Evolutionary conservation across 2,329 filamentous ascomycete species (phyloP), one percentile per base, ranked within the genome.

Genomic region (Penicillium brevicompactum): DNA sequence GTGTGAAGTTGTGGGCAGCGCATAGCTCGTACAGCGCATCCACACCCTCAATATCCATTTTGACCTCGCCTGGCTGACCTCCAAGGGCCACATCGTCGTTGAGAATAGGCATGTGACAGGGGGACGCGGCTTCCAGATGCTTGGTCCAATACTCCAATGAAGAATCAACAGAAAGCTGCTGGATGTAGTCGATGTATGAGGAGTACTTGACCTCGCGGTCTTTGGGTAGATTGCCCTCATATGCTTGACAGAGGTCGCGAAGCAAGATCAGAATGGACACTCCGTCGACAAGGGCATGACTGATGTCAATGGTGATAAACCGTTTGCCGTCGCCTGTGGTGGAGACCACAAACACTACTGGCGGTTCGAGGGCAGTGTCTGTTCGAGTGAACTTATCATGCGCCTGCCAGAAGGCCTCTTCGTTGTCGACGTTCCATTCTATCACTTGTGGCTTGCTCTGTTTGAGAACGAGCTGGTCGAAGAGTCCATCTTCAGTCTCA

Each of bases 191-290:
- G 30, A 46, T 46, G n/a, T 46, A 46, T 7, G 24, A 18, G 13
- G 27, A 31, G 27, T 32, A 46, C 13, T 18, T 32, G 2, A 32
- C 16, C 13, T 9, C 18, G 16, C 43, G 24, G 18, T n/a, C n/a
- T 4, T 5, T 16, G 5, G 43, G 21, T 5, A 46, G 43, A 9
- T 32, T 31, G 27, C 14, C 47, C 32, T 40, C 41, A 16, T 55
- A 55, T 21, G 47, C 47, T 14, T 34, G 41, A 16, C 31, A 32
- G n/a, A 55, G 31, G n/a, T 55, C 47, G 4, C 42, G 31, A 5
- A 42, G 21, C 45, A 55, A 22, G 6, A 55, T 41, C 24, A 41
- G 16, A 2, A 46, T 41, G 13, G 52, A 55, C 7, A 40, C 16
- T 16, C 40, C 53, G 8, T 56, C 53, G 7, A 48, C 30, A 2